Evolutionary conservation across 2,329 filamentous ascomycete species (phyloP), one percentile per base, ranked within the genome.

Genomic region (Incumbomyces delicatus): DNA sequence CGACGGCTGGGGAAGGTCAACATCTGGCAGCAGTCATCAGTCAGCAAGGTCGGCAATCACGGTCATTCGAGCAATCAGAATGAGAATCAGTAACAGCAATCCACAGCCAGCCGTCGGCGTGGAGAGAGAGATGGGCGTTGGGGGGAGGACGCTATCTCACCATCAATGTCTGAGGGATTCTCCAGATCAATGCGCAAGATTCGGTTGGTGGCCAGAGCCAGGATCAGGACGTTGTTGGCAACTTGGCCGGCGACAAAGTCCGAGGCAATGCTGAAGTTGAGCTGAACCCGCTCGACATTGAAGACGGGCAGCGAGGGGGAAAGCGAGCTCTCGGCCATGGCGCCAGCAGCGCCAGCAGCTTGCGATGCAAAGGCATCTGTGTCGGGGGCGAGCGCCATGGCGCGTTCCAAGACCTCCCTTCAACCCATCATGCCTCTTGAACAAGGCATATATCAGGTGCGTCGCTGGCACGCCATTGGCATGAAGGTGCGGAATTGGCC

Each of bases 211-310:
- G 88, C 90, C 32, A 98, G 76, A 34, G 92, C 92, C 43, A 98
- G 74, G 17, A 96, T 81, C 48, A 98, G 77, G 51, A 96, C 89
- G 72, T 98, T 95, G 67, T 98, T 96, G 54, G 90, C 89, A 47
- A 96, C 90, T 66, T 95, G 89, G 34, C 89, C 89, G 14, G 92
- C 89, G 40, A 95, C 92, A 62, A 98, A 96, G 66, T 95, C 87
- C 55, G 90, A 88, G 1, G 90, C 87, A 59, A 96, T 83, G 50
- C 87, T 84, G 74, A 98, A 98, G 64, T 92, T 86, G 53, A 96
- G 80, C 71, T 94, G 84, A 33, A 96, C 92, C 53, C 79, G 81
- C 68, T 95, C 86, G 62, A 96, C 81, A 63, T 92, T 86, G 73
- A 98, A 98, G 68, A 98, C 94, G 57, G 90, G 89, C 49, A 90